Conservation (phyloP, 208 protist species). For the Leishmania martiniquensis region DNA sequence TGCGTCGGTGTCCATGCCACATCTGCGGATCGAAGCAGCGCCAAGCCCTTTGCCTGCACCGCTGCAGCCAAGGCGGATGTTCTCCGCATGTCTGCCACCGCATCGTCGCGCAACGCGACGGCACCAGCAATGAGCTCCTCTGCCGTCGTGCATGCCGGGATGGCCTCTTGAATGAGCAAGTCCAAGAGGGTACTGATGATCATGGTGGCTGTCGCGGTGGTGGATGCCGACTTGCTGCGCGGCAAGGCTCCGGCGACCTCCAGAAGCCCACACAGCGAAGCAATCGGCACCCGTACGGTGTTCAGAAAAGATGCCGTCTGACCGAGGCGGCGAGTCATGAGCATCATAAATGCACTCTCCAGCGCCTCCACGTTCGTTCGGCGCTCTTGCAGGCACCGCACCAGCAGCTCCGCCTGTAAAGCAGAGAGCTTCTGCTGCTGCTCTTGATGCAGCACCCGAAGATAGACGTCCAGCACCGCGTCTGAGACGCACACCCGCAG, state of each 20-base stretch:
- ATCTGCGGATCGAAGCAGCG: slow-evolving; percentile 9
- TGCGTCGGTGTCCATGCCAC: slow-evolving; percentile 36
- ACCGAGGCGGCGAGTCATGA: slow-evolving; percentile 70
- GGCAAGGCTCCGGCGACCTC: slow-evolving; percentile 16
- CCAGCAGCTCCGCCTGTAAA: slow-evolving; percentile 34
- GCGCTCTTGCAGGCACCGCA: slow-evolving; percentile 48
- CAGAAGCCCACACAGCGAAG: slow-evolving; percentile 19
- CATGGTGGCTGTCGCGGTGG: slow-evolving; percentile 21
- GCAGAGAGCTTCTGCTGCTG: slow-evolving; percentile 1
- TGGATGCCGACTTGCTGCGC: neutral
- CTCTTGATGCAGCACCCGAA: slow-evolving; percentile 48
- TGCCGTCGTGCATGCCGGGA: slow-evolving; percentile 18
- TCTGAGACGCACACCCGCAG: slow-evolving; percentile 33
- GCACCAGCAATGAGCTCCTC: slow-evolving; percentile 22
- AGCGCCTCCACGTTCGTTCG: slow-evolving; percentile 28
- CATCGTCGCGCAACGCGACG: slow-evolving; percentile 15
- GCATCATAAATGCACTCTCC: slow-evolving; percentile 57
- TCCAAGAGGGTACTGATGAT: slow-evolving; percentile 52
- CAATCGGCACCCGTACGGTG: slow-evolving; percentile 8
- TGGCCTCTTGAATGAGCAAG: slow-evolving; percentile 27
- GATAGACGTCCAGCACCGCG: slow-evolving; percentile 64
- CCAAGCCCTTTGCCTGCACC: slow-evolving; percentile 7
- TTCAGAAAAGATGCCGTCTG: slow-evolving; percentile 22
- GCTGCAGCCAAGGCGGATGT: slow-evolving; percentile 11
- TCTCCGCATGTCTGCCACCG: slow-evolving; percentile 13